Percentiles rank a stretch among this genome's conserved stretches.
phyloP scores from a whole-genome alignment of 2,329 filamentous ascomycete genomes.

The Fusarium gaditjirri region DNA sequence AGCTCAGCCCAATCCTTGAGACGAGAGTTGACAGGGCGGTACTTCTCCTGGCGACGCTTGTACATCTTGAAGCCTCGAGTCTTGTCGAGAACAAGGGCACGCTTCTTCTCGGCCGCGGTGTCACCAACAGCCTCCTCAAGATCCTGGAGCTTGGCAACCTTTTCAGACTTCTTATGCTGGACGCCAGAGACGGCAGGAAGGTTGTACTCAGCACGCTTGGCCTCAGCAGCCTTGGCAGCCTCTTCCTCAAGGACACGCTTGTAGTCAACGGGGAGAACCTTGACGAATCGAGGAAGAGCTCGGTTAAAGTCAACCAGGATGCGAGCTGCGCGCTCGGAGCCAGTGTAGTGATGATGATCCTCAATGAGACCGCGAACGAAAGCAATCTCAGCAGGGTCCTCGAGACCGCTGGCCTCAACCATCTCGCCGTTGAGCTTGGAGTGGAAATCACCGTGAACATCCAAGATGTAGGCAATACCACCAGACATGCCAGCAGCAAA shows the following conservation, averaged over 20 bases:
- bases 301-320: conserved; percentile 96
- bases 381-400: conserved; percentile 88
- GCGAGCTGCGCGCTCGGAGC: conserved; percentile 91
- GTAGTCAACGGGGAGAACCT: conserved; percentile 94
- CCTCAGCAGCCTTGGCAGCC: conserved; percentile 83
- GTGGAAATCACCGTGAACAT: conserved; percentile 88
- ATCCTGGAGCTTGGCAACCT: conserved; percentile 78
- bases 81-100: conserved; percentile 94
- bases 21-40: conserved; percentile 83
- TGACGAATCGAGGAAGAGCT: conserved; percentile 89
- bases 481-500: conserved; percentile 99
- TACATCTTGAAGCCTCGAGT: conserved; percentile 99
- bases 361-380: conserved; percentile 92
- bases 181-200: conserved; percentile 80
- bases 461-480: conserved; percentile 94
- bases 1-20: conserved; percentile 95
- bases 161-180: conserved; percentile 68
- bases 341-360: conserved; percentile 98
- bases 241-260: conserved; percentile 91
- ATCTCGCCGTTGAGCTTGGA: conserved; percentile 97
- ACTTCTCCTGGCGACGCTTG: conserved; percentile 91
- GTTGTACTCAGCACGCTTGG: conserved; percentile 85
- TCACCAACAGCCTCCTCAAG: conserved; percentile 93
- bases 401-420: conserved; percentile 88
- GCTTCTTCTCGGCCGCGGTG: conserved; percentile 86